Conservation (phyloP, 208 protist genomes). For the Leishmania lainsoni region DNA sequence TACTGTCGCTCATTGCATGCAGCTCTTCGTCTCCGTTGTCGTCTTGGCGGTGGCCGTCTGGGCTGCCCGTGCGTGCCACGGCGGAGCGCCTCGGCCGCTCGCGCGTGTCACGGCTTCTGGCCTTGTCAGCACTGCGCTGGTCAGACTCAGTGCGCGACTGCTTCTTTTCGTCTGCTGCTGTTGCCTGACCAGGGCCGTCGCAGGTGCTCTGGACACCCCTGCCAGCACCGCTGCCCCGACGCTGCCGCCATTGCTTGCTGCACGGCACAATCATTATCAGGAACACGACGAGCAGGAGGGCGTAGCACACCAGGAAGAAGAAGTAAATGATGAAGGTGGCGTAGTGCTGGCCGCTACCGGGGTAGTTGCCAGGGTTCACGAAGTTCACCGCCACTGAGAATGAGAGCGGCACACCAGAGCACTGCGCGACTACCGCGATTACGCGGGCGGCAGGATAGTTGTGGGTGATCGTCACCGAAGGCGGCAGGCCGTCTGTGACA, state of each 20-base stretch:
- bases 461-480: constrained; percentile 26
- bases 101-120: background rate
- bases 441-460: constrained; percentile 26
- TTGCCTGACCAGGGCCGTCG: background rate
- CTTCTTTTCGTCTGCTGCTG: background rate
- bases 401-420: constrained; percentile 47
- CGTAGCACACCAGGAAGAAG: constrained; percentile 41
- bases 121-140: background rate
- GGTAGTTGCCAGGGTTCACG: constrained; percentile 21
- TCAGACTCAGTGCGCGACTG: background rate
- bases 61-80: background rate
- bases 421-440: constrained; percentile 64
- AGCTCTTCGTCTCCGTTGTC: background rate
- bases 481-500: constrained; percentile 16
- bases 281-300: constrained; percentile 30
- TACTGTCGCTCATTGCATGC: background rate
- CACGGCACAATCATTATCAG: constrained; percentile 43
- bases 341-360: constrained; percentile 41
- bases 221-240: background rate
- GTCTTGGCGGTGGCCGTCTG: background rate
- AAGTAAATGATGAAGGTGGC: constrained; percentile 42
- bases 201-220: background rate
- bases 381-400: constrained; percentile 38
- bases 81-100: background rate
- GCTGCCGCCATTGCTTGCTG: constrained; percentile 16